Conservation (phyloP, 495 filamentous ascomycete species). For the Hypoxylon cercidicola region DNA sequence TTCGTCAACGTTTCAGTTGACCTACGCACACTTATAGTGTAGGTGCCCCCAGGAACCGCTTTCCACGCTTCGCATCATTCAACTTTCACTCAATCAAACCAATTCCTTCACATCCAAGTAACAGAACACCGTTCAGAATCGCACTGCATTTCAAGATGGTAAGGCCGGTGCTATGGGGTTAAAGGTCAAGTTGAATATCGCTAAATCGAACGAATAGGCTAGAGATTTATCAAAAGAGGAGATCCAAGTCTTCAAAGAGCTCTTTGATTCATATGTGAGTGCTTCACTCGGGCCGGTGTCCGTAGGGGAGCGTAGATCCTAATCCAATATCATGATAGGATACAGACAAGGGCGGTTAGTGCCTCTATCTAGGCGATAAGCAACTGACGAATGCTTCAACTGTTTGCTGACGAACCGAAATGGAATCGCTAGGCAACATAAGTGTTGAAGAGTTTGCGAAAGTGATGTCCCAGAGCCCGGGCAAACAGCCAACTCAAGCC, state of each 20-base stretch:
- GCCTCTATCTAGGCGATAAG: background rate
- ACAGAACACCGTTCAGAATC: background rate
- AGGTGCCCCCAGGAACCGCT: background rate
- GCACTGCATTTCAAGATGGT: constrained; percentile 14
- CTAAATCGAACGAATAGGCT: constrained; percentile 41
- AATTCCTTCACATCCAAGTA: background rate
- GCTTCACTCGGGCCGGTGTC: background rate
- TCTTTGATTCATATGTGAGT: constrained; percentile 51
- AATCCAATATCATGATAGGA: constrained; percentile 38
- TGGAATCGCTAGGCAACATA: constrained; percentile 43
- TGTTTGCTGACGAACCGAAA: constrained; percentile 10
- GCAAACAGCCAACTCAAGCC: constrained; percentile 41
- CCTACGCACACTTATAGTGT: constrained; percentile 8
- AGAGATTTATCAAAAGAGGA: constrained; percentile 46
- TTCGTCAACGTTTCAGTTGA: background rate
- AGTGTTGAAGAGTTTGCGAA: constrained; percentile 49
- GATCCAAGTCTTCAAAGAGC: constrained; percentile 49
- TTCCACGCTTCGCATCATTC: constrained; percentile 6
- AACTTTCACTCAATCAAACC: constrained; percentile 2
- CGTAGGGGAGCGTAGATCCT: background rate
- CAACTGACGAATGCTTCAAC: background rate
- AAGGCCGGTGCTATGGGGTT: background rate
- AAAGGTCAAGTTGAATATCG: background rate
- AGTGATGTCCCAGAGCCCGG: constrained; percentile 49
- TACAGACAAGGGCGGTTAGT: constrained; percentile 49